Base-by-base conservation (phyloP, 2,329 filamentous ascomycete species). In the Geoglossum cookeanum region DNA sequence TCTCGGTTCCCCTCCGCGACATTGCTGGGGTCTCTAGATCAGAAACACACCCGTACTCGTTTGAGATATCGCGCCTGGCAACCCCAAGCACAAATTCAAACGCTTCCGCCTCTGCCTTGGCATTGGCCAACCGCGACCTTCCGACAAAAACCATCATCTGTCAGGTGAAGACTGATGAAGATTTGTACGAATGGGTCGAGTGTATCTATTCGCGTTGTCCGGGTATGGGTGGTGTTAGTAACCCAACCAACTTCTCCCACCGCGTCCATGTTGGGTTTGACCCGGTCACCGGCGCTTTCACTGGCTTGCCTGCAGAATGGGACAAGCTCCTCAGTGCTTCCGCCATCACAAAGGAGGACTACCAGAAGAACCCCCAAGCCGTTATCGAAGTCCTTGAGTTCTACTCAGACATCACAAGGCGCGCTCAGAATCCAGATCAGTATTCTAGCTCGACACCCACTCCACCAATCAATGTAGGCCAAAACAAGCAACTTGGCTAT, bases 111-210 rank as follows among this genome's bases (percentile, higher is more conserved):
- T 72, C 77, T 44, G 87, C 83, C 52, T 80, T 78, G 55, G 87
- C 84, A 60, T 79, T 88, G 9, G 80, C 84, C 55, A 85, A 86
- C 51, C 83, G 88, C 62, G 91, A 96, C 62, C 83, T 87, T 37
- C 79, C 83, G 7, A 85, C 84, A 59, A 88, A 86, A 68, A 86
- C 87, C 3, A 80, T 96, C 56, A 89, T 92, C 61, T 92, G 95
- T 69, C 88, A 86, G 68, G 89, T 97, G 64, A 94, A 96, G 71
- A 85, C 83, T 58, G 92, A 98, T 66, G 91, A 95, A 66, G 92
- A 98, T 64, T 81, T 98, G 57, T 98, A 98, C 70, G 89, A 94
- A 65, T 98, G 92, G 92, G 95, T 97, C 65, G 92, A 98, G 70
- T 87, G 90, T 68, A 94, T 98, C 63, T 97, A 97, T 68, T 89